Evolutionary conservation across 768 basidiomycete species (phyloP), one percentile per base, ranked within the genome.

Genomic region (Solioccasus polychromus): DNA sequence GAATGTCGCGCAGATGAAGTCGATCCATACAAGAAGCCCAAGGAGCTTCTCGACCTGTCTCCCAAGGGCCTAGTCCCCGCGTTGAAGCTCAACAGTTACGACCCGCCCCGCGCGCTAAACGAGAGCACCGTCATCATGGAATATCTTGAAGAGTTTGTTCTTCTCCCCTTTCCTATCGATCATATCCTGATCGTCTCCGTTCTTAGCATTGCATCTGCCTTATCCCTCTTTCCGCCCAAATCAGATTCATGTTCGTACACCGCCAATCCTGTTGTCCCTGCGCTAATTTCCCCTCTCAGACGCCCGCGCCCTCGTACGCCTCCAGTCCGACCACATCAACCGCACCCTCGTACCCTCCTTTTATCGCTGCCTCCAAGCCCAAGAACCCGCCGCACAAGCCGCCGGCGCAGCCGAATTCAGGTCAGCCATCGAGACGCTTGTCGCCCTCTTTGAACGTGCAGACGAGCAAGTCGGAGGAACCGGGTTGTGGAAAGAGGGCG

Each of bases 41-140:
- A 78, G 39, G 87, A 88, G 25, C 76, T 92, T 17, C 71, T 93
- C n/a, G 79, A 86, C 29, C 71, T 89, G 15, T 90, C 88, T 14
- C 88, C 89, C 1, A 88, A 87, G 55, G 88, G 90, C 0, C 74
- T 92, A 4, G 87, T 93, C 1, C 88, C 89, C 0, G 87, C 75
- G 1, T 55, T 88, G 23, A 77, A 73, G 53, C 62, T 89, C 43
- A 67, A 80, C 53, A 65, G 66, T 3, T 78, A 71, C 48, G 61
- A 59, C 38, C 83, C 82, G 0, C 79, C 84, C 0, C 68, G 79
- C 26, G 77, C 80, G 0, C 65, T 91, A 11, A 85, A 90, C 61
- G 90, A 92, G 61, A 88, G 85, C 57, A 86, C 81, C 0, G 81
- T 89, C 26, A 85, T 91, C 48, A 61, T 90, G 47, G 86, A 88